Conservation (phyloP, 164 flowering plant genomes). For the Euptelea pleiosperma region DNA sequence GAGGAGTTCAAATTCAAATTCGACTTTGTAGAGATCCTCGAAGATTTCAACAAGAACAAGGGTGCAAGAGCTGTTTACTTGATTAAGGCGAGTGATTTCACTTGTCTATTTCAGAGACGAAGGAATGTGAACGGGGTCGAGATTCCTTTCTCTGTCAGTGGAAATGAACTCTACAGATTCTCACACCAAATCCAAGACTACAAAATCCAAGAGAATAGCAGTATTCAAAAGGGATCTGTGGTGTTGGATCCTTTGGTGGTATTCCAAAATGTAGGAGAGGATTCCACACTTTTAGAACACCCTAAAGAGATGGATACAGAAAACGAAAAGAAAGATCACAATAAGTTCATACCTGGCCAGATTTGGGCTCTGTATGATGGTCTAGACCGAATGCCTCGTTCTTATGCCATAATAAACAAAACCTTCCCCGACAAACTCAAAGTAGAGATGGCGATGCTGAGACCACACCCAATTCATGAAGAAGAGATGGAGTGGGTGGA, state of each 20-base stretch:
- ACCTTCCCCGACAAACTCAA: neutral
- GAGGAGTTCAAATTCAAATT: neutral
- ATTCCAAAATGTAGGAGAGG: neutral
- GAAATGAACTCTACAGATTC: conserved; percentile 4
- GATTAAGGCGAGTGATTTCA: neutral
- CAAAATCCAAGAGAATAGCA: neutral
- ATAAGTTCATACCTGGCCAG: conserved; percentile 2
- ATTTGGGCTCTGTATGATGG: conserved; percentile 1
- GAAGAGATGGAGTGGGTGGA: conserved; percentile 5
- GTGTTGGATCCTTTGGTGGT: conserved; percentile 1
- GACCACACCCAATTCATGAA: neutral
- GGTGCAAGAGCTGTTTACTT: conserved; percentile 1
- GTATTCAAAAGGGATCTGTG: neutral
- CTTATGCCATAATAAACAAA: neutral
- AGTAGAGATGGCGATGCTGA: conserved; percentile 5
- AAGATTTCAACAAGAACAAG: neutral
- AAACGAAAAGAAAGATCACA: neutral
- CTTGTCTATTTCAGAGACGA: neutral
- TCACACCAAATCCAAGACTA: neutral
- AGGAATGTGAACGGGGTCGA: neutral
- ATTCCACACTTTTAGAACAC: neutral
- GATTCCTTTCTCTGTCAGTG: neutral
- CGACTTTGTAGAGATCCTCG: conserved; percentile 7
- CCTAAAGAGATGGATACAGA: neutral
- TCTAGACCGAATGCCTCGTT: conserved; percentile 3